Base-by-base conservation (phyloP, 352 stramenopile genomes). In the Pythium oligandrum region DNA sequence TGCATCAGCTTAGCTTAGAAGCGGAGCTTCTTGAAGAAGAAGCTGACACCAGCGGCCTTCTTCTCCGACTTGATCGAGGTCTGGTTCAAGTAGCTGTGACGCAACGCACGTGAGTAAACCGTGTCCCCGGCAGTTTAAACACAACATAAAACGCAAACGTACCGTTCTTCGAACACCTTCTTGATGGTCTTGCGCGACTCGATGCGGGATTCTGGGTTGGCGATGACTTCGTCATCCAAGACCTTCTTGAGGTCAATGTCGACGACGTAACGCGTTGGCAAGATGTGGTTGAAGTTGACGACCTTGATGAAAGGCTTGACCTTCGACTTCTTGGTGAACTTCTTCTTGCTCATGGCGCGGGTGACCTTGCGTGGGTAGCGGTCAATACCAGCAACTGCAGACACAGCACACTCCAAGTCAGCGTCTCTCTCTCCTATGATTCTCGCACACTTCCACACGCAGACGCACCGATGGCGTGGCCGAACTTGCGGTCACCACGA, bases 171-270 rank as follows among this genome's bases (percentile, higher is more conserved):
- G 75, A 99, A 98, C 59, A 98, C 84, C 83, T 99, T 99, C 87
- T 99, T 99, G 77, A 99, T 96, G 53, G 90, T 97, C 92, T 99
- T 98, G 79, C 95, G 95, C 47, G 96, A 95, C 75, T 98, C 89
- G 37, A 96, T 70, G 56, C 86, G 79, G 60, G 70, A 80, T 66
- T 93, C 83, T 47, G 78, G 78, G 66, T 90, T 88, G 50, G 70
- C 77, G 44, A 96, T 62, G 55, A 93, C 85, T 63, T 93, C 85
- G 53, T 93, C 85, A 71, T 96, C 87, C 17, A 96, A 86, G 55
- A 99, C 85, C 84, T 98, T 99, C 91, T 99, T 99, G 60, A 99
- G 78, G 81, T 99, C 96, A 68, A 99, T 96, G 86, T 99, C 97
- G 35, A 98, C 96, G 44, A 97, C 83, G 78, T 99, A 99, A 71